Conservation (phyloP, 108 stramenopile genomes). For the Skeletonema potamos region DNA sequence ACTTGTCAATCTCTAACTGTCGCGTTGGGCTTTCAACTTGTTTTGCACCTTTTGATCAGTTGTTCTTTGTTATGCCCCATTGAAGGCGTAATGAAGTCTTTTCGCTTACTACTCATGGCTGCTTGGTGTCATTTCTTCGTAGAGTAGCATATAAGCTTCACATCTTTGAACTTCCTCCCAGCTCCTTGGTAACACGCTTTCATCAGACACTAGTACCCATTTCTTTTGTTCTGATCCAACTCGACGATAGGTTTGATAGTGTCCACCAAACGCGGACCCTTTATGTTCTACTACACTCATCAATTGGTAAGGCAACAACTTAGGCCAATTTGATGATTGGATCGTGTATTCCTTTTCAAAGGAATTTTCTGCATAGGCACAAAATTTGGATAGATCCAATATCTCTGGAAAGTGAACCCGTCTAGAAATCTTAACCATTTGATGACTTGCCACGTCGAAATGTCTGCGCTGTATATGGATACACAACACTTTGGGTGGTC, state of each 20-base stretch:
- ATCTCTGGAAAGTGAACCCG: constrained; percentile 64
- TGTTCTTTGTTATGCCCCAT: too few relatives aligned
- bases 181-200: constrained; percentile 40
- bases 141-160: constrained; percentile 88
- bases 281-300: constrained; percentile 77
- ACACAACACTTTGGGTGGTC: constrained; percentile 69
- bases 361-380: constrained; percentile 59
- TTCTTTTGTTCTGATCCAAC: background rate
- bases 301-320: constrained; percentile 50
- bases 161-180: constrained; percentile 69
- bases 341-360: constrained; percentile 23
- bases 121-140: constrained; percentile 41
- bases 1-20: too few relatives aligned
- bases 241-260: constrained; percentile 76
- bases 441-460: constrained; percentile 54
- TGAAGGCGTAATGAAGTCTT: too few relatives aligned
- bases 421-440: constrained; percentile 65
- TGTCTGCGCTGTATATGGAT: constrained; percentile 84
- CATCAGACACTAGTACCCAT: constrained; percentile 75
- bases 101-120: too few relatives aligned
- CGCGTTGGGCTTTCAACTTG: too few relatives aligned
- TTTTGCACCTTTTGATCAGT: too few relatives aligned
- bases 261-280: constrained; percentile 75
- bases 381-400: constrained; percentile 62
- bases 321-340: constrained; percentile 24